These are phyloP conservation scores for Chloris gayana DNA, from an alignment of 176 grass and related monocot genomes.

Conservation along the genomic window DNA sequence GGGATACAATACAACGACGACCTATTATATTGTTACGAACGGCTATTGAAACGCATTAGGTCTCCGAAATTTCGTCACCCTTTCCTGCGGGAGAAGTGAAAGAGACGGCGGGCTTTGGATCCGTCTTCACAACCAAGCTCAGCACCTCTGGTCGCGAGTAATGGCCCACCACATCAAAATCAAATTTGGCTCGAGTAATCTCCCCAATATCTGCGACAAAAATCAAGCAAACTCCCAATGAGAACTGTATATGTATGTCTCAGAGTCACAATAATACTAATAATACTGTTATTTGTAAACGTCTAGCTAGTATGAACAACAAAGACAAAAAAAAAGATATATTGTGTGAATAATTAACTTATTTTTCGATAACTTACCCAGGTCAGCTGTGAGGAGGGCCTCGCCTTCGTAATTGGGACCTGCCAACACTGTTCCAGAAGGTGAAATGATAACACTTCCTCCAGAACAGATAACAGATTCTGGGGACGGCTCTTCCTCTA, in stretches of 20 bases:
- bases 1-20: not conserved
- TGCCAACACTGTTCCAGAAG: slow-evolving; percentile 73
- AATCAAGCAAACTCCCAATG: slow-evolving; percentile 1
- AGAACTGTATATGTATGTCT: not conserved
- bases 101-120: slow-evolving; percentile 58
- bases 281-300: not conserved
- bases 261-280: no score
- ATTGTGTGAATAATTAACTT: not conserved
- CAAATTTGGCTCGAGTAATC: slow-evolving; percentile 91
- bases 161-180: slow-evolving; percentile 92
- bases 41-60: not conserved
- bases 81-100: slow-evolving; percentile 58
- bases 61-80: not conserved
- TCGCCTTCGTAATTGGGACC: slow-evolving; percentile 95
- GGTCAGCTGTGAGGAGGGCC: slow-evolving; percentile 81
- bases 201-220: slow-evolving; percentile 75
- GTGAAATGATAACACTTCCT: slow-evolving; percentile 91
- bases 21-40: not conserved
- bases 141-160: slow-evolving; percentile 90
- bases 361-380: slow-evolving; percentile 51
- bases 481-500: slow-evolving; percentile 70
- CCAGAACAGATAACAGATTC: slow-evolving; percentile 73
- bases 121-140: slow-evolving; percentile 72
- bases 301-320: not conserved
- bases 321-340: not conserved